Percentiles rank a stretch among this genome's conserved stretches.
Conservation (phyloP, 148 eudicot genomes). For the Nepenthes mirabilis region DNA sequence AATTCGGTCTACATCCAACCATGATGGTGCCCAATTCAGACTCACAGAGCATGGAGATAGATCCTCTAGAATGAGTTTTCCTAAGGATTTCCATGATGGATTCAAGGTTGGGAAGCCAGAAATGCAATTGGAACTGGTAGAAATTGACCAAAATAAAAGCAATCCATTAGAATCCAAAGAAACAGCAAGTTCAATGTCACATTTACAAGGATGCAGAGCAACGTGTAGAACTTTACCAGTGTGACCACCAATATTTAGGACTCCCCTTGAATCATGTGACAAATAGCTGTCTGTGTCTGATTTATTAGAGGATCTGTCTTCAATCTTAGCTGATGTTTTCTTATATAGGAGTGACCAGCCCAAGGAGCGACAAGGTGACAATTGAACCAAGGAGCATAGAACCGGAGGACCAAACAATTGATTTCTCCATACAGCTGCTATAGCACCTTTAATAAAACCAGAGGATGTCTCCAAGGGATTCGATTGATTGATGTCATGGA, state of each 20-base stretch:
- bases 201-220: slow-evolving; percentile 49
- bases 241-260: slow-evolving; percentile 58
- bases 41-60: slow-evolving; percentile 29
- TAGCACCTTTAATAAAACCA: slow-evolving; percentile 40
- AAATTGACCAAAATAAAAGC: slow-evolving; percentile 69
- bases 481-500: slow-evolving; percentile 5
- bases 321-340: slow-evolving; percentile 15
- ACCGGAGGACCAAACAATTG: slow-evolving; percentile 53
- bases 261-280: slow-evolving; percentile 31
- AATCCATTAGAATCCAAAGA: slow-evolving; percentile 73
- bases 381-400: slow-evolving; percentile 52
- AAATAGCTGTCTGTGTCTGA: slow-evolving; percentile 20
- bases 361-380: slow-evolving; percentile 44
- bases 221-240: slow-evolving; percentile 61
- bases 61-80: slow-evolving; percentile 26
- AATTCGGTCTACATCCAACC: slow-evolving; percentile 33
- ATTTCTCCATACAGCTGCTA: slow-evolving; percentile 54
- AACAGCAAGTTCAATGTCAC: slow-evolving; percentile 50
- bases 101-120: slow-evolving; percentile 45
- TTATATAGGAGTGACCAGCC: slow-evolving; percentile 38
- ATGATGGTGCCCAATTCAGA: slow-evolving; percentile 72
- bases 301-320: slow-evolving; percentile 16
- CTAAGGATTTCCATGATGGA: slow-evolving; percentile 54
- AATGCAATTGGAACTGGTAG: slow-evolving; percentile 30
- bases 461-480: slow-evolving; percentile 8